Evolutionary conservation across 164 flowering plant species (phyloP).

Genomic region (Macadamia tetraphylla): DNA sequence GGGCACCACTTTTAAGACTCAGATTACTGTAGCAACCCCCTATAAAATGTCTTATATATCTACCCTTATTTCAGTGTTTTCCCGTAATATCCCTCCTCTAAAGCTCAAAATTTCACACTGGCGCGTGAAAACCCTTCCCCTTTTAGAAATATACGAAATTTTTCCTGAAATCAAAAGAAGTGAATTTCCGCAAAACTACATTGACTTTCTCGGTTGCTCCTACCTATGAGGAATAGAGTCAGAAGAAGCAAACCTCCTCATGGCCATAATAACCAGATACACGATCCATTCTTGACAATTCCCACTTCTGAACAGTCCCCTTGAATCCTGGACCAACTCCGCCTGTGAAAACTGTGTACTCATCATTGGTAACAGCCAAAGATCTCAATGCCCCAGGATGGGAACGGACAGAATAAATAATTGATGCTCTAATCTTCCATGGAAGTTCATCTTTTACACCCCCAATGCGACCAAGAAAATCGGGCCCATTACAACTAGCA

Average conservation of each 20-base stretch:
- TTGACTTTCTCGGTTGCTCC: background rate
- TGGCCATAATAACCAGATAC: conserved; percentile 88
- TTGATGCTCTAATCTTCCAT: conserved; percentile 89
- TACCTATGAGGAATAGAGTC: background rate
- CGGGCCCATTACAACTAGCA: conserved; percentile 76
- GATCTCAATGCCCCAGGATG: conserved; percentile 85
- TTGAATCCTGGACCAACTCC: conserved; percentile 94
- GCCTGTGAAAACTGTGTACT: conserved; percentile 73
- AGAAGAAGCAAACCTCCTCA: conserved; percentile 70
- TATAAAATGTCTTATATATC: no score
- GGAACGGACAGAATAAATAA: conserved; percentile 74
- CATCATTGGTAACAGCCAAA: conserved; percentile 74
- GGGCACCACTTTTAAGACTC: no score
- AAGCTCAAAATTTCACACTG: no score
- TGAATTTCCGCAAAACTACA: background rate
- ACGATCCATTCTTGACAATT: conserved; percentile 60
- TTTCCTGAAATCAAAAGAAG: background rate
- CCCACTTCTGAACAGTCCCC: conserved; percentile 94
- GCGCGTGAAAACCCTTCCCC: no score
- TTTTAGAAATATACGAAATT: background rate
- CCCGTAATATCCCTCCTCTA: no score
- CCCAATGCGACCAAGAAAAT: conserved; percentile 67
- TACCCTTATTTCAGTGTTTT: no score
- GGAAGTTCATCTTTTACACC: conserved; percentile 79
- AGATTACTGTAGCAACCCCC: no score